A percentile compares a stretch with the other conserved stretches of the same genome.
Evolutionary conservation across 345 rosid genomes (phyloP).

Genomic region (Luvunga scandens): DNA sequence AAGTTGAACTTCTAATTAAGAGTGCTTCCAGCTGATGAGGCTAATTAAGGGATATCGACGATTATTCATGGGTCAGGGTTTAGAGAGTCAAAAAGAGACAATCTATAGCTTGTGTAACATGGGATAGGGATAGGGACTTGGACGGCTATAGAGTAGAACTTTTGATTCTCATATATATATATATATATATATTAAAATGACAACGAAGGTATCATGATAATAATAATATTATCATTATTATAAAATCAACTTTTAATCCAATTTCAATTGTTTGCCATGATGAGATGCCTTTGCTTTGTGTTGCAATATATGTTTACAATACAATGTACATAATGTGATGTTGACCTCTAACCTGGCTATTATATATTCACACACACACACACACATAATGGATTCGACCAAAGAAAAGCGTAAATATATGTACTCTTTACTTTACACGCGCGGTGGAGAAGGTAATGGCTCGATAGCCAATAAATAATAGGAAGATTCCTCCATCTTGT

Average conservation of each 20-base stretch:
- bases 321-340: too few species aligned
- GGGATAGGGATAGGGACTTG: neutral
- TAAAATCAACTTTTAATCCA: neutral
- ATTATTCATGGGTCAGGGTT: constrained; percentile 1
- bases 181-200: neutral
- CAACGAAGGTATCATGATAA: neutral
- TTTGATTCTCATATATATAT: neutral
- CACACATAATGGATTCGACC: too few species aligned
- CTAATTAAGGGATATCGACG: neutral
- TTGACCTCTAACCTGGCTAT: neutral
- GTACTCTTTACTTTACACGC: too few species aligned
- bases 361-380: too few species aligned
- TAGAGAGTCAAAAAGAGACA: neutral
- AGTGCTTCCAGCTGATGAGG: too few species aligned
- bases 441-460: neutral
- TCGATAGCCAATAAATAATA: neutral
- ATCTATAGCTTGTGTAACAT: neutral
- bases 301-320: neutral
- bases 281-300: neutral
- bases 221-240: too few species aligned
- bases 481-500: constrained; percentile 21
- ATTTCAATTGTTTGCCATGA: too few species aligned
- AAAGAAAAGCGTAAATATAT: too few species aligned
- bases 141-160: neutral
- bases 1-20: too few species aligned